phyloP scores from a whole-genome alignment of 192 early-diverging fungal genomes.

The Geranomyces variabilis region DNA sequence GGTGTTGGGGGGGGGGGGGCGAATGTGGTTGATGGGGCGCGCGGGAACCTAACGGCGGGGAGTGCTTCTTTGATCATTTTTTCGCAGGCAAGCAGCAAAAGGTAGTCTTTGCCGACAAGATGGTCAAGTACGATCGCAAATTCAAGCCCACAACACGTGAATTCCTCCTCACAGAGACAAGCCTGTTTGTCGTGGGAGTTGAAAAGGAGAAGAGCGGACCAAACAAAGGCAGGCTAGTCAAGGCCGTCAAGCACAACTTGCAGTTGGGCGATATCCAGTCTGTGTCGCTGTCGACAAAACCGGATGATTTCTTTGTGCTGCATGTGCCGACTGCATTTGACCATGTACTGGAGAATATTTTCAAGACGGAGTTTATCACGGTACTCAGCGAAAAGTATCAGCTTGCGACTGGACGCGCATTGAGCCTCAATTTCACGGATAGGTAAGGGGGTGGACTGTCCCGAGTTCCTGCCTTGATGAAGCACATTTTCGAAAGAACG shows the following conservation, averaged over 20 bases:
- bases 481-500: no score
- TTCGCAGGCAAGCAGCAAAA: constrained; percentile 59
- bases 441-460: no score
- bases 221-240: constrained; percentile 64
- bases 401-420: constrained; percentile 21
- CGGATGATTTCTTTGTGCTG: constrained; percentile 61
- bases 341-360: constrained; percentile 58
- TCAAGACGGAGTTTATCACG: constrained; percentile 65
- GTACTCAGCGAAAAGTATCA: constrained; percentile 59
- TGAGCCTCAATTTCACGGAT: constrained; percentile 51
- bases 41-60: no score
- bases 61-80: neutral
- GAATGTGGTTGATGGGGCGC: no score
- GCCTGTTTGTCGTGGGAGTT: constrained; percentile 53
- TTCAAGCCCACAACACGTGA: constrained; percentile 56
- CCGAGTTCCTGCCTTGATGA: no score
- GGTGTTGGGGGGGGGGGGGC: no score
- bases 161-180: constrained; percentile 54
- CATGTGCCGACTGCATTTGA: constrained; percentile 59
- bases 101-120: constrained; percentile 51
- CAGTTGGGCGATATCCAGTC: constrained; percentile 45
- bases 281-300: constrained; percentile 54
- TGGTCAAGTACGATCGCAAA: constrained; percentile 64
- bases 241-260: constrained; percentile 61
- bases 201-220: constrained; percentile 61